Percentiles rank a stretch among this genome's conserved stretches.
These are phyloP conservation scores for Rhodotorula babjevae DNA, from an alignment of 768 basidiomycete genomes.

Conservation along the genomic window DNA sequence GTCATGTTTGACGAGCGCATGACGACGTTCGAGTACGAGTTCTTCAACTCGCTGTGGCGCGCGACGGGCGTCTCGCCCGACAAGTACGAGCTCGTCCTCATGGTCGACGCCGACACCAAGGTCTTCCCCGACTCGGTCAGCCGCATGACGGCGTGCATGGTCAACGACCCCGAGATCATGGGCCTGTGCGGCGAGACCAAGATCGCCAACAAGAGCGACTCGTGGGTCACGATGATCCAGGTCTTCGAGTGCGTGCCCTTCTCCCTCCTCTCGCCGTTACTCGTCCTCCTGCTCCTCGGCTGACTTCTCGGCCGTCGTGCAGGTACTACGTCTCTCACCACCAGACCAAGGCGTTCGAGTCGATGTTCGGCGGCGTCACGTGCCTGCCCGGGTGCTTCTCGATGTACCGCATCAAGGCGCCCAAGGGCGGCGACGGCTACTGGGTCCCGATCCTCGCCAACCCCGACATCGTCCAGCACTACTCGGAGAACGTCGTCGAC, in stretches of 20 bases:
- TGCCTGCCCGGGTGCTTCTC: conserved; percentile 99
- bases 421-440: conserved; percentile 90
- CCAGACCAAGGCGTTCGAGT: conserved; percentile 97
- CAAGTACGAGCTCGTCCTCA: conserved; percentile 82
- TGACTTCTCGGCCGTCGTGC: neutral
- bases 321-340: conserved; percentile 99
- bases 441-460: conserved; percentile 99
- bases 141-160: conserved; percentile 93
- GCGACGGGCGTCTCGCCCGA: conserved; percentile 93
- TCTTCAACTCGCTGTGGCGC: conserved; percentile 97
- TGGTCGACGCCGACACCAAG: conserved; percentile 54
- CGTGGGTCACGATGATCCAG: conserved; percentile 99
- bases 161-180: conserved; percentile 96
- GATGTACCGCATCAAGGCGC: conserved; percentile 99
- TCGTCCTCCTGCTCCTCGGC: too few relatives aligned
- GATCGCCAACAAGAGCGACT: conserved; percentile 98
- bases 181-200: conserved; percentile 98
- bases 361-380: conserved; percentile 98
- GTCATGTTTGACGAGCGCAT: conserved; percentile 99
- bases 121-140: conserved; percentile 97
- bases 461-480: conserved; percentile 96
- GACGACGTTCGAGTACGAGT: conserved; percentile 99
- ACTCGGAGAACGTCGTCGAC: conserved; percentile 98
- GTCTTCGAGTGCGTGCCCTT: conserved; percentile 56
- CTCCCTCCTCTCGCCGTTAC: neutral